A percentile compares a stretch with the other conserved stretches of the same genome.
Conservation (phyloP, 805 yeast genomes). For the Wickerhamomyces alni region DNA sequence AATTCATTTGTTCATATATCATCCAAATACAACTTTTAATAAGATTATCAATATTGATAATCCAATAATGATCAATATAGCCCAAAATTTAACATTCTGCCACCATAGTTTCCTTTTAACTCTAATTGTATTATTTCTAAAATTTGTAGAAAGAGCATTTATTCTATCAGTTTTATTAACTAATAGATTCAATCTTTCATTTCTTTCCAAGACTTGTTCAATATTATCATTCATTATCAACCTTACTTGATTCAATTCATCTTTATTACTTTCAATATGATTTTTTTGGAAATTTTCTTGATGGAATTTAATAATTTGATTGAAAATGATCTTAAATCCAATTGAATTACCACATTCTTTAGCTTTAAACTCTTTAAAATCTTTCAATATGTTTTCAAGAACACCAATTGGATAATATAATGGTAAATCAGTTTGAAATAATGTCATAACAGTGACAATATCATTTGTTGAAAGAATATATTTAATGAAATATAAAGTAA, state of each 20-base stretch:
- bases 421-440: constrained; percentile 14
- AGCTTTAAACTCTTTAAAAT: constrained; percentile 36
- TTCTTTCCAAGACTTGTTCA: constrained; percentile 51
- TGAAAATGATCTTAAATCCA: constrained; percentile 51
- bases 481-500: constrained; percentile 17
- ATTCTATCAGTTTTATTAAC: constrained; percentile 59
- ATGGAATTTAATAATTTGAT: constrained; percentile 48
- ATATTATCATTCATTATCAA: constrained; percentile 55
- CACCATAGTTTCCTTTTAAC: constrained; percentile 54
- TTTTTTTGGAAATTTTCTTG: constrained; percentile 36
- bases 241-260: constrained; percentile 51
- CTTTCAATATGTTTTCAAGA: constrained; percentile 32
- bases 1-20: neutral
- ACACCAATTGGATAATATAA: constrained; percentile 16
- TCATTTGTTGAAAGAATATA: constrained; percentile 17
- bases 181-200: constrained; percentile 49
- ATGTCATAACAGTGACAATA: constrained; percentile 17
- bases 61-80: constrained; percentile 53
- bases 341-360: constrained; percentile 18
- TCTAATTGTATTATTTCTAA: constrained; percentile 44
- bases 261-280: constrained; percentile 32
- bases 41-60: constrained; percentile 68
- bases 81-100: constrained; percentile 40
- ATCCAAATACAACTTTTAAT: constrained; percentile 20
- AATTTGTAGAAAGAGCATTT: constrained; percentile 46